phyloP scores from a whole-genome alignment of 129 eudicot genomes.

The Flaveria linearis region DNA sequence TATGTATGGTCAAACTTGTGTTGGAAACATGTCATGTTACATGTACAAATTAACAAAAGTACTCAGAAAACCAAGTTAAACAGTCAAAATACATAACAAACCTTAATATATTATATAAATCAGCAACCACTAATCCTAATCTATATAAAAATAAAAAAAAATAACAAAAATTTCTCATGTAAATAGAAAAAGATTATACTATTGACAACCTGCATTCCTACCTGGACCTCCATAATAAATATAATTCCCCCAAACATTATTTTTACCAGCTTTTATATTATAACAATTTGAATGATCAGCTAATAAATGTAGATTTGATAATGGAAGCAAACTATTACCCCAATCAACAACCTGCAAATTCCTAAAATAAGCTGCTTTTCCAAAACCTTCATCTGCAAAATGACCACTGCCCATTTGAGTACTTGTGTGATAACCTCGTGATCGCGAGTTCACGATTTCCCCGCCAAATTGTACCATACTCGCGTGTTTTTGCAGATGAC shows the following conservation, averaged over 20 bases:
- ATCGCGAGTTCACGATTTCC: slow-evolving; percentile 78
- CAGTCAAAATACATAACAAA: slow-evolving; percentile 26
- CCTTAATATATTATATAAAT: slow-evolving; percentile 34
- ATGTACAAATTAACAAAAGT: slow-evolving; percentile 7
- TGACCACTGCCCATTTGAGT: slow-evolving; percentile 99
- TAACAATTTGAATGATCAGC: slow-evolving; percentile 96
- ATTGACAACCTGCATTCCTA: slow-evolving; percentile 81
- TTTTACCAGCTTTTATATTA: slow-evolving; percentile 75
- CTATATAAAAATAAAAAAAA: slow-evolving; percentile 21
- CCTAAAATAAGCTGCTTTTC: slow-evolving; percentile 86
- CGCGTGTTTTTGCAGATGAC: slow-evolving; percentile 75
- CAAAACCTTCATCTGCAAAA: slow-evolving; percentile 87
- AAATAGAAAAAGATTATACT: slow-evolving; percentile 20
- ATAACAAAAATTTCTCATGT: slow-evolving; percentile 24
- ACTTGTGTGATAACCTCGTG: slow-evolving; percentile 85
- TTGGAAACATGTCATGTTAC: slow-evolving; percentile 19
- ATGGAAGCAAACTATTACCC: slow-evolving; percentile 88
- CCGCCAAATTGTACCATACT: slow-evolving; percentile 99
- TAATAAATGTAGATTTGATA: slow-evolving; percentile 68
- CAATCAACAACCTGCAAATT: slow-evolving; percentile 93
- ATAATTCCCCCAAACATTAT: slow-evolving; percentile 93
- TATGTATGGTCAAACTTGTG: background rate
- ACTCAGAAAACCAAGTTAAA: slow-evolving; percentile 6
- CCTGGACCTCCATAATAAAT: slow-evolving; percentile 99
- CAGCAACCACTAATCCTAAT: slow-evolving; percentile 28